A percentile compares a stretch with the other conserved stretches of the same genome.
phyloP scores from a whole-genome alignment of 257 asterid genomes.

The Forsythia suspensa region DNA sequence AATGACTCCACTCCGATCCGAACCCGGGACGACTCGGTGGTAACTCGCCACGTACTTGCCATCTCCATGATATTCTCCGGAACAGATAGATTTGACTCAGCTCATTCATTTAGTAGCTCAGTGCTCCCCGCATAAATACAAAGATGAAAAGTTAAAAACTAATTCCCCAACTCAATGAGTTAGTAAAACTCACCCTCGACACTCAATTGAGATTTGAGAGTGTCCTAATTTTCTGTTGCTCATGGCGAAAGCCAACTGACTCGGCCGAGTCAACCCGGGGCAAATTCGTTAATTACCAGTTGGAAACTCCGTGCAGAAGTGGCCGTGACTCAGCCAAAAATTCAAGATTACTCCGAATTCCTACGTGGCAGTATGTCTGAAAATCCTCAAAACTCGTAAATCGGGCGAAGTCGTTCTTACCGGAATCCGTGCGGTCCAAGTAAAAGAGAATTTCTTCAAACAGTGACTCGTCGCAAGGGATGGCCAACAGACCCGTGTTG shows the following conservation, averaged over 20 bases:
- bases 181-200: neutral
- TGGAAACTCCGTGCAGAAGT: conserved; percentile 46
- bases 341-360: conserved; percentile 41
- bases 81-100: conserved; percentile 11
- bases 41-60: conserved; percentile 50
- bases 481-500: conserved; percentile 57
- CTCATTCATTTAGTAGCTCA: conserved; percentile 13
- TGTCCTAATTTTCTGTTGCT: too few relatives aligned
- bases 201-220: neutral
- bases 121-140: neutral
- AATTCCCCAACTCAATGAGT: neutral
- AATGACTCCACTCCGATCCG: conserved; percentile 26
- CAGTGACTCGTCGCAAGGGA: conserved; percentile 62
- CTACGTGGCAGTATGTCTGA: conserved; percentile 48
- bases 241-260: conserved; percentile 1
- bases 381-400: conserved; percentile 47
- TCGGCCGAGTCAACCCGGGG: conserved; percentile 26
- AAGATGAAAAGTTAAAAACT: neutral
- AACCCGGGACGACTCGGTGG: conserved; percentile 70
- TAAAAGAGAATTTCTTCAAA: conserved; percentile 58
- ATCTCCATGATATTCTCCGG: conserved; percentile 38
- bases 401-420: conserved; percentile 29
- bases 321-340: conserved; percentile 67
- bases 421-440: conserved; percentile 47
- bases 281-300: conserved; percentile 25